These are phyloP conservation scores for Ophiocordyceps camponoti-leonardi DNA, from an alignment of 2,329 filamentous ascomycete genomes.

Conservation along the genomic window DNA sequence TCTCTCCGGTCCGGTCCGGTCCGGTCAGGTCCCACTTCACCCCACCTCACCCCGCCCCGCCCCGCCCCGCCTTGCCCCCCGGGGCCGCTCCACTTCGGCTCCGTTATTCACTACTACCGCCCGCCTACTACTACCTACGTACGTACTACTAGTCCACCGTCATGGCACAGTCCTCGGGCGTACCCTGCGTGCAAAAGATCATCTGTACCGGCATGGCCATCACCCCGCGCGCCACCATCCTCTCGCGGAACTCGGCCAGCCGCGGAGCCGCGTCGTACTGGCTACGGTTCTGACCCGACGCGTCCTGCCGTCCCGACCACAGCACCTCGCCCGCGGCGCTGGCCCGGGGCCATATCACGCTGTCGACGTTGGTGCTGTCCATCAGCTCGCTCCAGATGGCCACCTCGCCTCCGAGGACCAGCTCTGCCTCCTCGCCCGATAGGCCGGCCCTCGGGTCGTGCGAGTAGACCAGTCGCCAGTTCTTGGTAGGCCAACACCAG, in stretches of 20 bases:
- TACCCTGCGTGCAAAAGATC: slow-evolving; percentile 13
- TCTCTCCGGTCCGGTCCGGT: neutral
- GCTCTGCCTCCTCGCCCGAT: slow-evolving; percentile 38
- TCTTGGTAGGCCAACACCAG: slow-evolving; percentile 68
- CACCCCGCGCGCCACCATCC: slow-evolving; percentile 53
- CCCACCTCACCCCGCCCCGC: neutral
- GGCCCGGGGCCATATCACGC: slow-evolving; percentile 61
- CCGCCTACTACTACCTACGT: too few species aligned
- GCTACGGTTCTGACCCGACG: slow-evolving; percentile 48
- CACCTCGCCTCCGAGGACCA: slow-evolving; percentile 67
- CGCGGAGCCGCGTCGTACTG: slow-evolving; percentile 53
- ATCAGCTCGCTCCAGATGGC: slow-evolving; percentile 70
- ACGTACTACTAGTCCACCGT: neutral
- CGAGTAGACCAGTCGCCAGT: slow-evolving; percentile 66
- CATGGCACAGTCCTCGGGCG: slow-evolving; percentile 10
- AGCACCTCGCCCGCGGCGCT: slow-evolving; percentile 61
- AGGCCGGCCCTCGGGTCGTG: slow-evolving; percentile 58
- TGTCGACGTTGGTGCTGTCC: slow-evolving; percentile 59
- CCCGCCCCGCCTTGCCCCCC: neutral
- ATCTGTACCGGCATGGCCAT: slow-evolving; percentile 13
- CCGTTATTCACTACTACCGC: neutral
- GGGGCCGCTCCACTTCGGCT: neutral
- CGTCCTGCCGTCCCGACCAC: slow-evolving; percentile 59
- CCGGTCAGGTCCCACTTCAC: too few species aligned
- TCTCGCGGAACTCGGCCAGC: slow-evolving; percentile 59